Evolutionary conservation across 306 rosid species (phyloP).

Genomic region (Gastrolobium bilobum): DNA sequence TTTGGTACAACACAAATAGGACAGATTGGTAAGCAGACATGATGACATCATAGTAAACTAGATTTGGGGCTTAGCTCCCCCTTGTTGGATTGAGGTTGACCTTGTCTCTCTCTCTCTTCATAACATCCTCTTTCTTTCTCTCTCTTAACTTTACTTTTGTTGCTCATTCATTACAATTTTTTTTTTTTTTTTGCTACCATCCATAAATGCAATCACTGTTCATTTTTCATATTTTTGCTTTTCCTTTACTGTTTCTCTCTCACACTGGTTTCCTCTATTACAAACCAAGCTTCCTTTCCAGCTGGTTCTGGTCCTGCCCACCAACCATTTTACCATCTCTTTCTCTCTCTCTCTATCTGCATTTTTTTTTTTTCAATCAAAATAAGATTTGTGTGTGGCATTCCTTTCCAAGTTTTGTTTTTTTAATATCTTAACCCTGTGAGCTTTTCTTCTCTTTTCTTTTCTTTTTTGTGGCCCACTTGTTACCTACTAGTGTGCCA

Average conservation of each 20-base stretch:
- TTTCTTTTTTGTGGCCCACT: slow-evolving; percentile 51
- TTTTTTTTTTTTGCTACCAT: slow-evolving; percentile 21
- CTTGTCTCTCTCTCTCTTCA: neutral
- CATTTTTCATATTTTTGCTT: slow-evolving; percentile 59
- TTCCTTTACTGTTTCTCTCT: slow-evolving; percentile 62
- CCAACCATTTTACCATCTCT: slow-evolving; percentile 72
- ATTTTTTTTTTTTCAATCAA: slow-evolving; percentile 54
- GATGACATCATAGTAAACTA: slow-evolving; percentile 49
- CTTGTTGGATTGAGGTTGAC: slow-evolving; percentile 59
- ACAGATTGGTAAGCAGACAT: slow-evolving; percentile 57
- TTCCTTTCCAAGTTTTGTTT: slow-evolving; percentile 46
- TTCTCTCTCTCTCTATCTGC: slow-evolving; percentile 39
- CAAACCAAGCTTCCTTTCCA: slow-evolving; percentile 83
- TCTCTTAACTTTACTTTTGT: slow-evolving; percentile 50
- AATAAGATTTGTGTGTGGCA: slow-evolving; percentile 72
- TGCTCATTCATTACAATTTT: slow-evolving; percentile 49
- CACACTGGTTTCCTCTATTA: slow-evolving; percentile 72
- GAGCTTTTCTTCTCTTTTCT: slow-evolving; percentile 36
- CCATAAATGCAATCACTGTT: slow-evolving; percentile 15
- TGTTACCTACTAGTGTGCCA: slow-evolving; percentile 55
- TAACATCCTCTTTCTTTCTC: slow-evolving; percentile 17
- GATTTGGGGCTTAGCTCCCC: slow-evolving; percentile 55
- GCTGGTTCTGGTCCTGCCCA: slow-evolving; percentile 73
- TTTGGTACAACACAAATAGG: slow-evolving; percentile 19
- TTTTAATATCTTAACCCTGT: slow-evolving; percentile 41